Base-by-base conservation (phyloP, 176 grass and related monocot genomes). In the Melocanna baccifera region DNA sequence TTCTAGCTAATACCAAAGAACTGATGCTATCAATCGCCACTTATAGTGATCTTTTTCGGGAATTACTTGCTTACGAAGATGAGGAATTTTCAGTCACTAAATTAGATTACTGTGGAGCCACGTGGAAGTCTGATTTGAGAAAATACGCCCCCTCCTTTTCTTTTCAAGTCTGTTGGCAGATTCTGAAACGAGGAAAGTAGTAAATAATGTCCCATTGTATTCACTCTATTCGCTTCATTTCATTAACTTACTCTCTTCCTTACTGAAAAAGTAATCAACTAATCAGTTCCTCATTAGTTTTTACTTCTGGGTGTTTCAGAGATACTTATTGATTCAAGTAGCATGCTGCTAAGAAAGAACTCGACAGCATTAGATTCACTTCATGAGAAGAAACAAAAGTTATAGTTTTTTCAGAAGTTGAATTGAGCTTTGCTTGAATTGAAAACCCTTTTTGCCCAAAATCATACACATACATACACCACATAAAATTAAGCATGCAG, bases 131-230 rank as follows among this genome's bases (percentile, higher is more conserved):
- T 37, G 22, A 25, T 56, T 56, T 34, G n/a, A 36, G 55, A 67
- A 78, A 83, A 71, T 29, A 71, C n/a, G n/a, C 61, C 41, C 53
- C 58, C 53, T 46, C 61, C 19, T 80, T 79, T 67, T 64, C 11
- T 55, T 64, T 81, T 86, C 13, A 63, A 64, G 40, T 71, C 4
- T 84, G 79, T 65, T 47, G 36, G 81, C 65, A 10, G 43, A 78
- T 77, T 87, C 23, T 81, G 64, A 77, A 83, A 62, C 30, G 28
- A 70, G 29, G 23, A 51, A 26, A 28, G 9, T 9, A 85, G 41
- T 34, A 50, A 14, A 14, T 62, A 47, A n/a, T 55, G 10, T 62
- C 71, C 30, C 29, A 62, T 26, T 48, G 32, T 9, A 28, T 62
- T 50, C 9, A 69, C 9, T 25, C 12, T 62, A n/a, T 75, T 85